A percentile compares a stretch with the other conserved stretches of the same genome.
Conservation (phyloP, 2,329 filamentous ascomycete genomes). For the Fusarium algeriense region DNA sequence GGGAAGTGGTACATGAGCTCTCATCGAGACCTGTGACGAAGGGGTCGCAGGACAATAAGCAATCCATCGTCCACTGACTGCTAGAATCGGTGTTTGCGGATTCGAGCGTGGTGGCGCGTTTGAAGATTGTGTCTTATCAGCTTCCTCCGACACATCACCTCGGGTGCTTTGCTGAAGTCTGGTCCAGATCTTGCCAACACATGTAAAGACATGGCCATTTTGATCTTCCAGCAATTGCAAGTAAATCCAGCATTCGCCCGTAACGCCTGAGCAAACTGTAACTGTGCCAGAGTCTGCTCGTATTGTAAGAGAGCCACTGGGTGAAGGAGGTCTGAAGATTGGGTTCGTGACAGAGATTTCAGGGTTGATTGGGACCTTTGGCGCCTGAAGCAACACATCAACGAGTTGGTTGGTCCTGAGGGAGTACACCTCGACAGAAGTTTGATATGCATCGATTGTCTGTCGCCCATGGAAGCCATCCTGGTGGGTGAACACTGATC, state of each 20-base stretch:
- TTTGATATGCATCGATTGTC: slow-evolving; percentile 78
- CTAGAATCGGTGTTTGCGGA: slow-evolving; percentile 73
- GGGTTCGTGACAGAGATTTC: slow-evolving; percentile 68
- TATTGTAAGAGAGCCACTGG: slow-evolving; percentile 79
- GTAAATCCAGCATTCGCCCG: slow-evolving; percentile 89
- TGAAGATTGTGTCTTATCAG: slow-evolving; percentile 55
- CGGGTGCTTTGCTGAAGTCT: slow-evolving; percentile 74
- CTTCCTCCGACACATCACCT: slow-evolving; percentile 61
- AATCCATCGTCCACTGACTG: slow-evolving; percentile 79
- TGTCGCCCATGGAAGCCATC: slow-evolving; percentile 53
- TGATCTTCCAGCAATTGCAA: slow-evolving; percentile 60
- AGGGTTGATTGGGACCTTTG: slow-evolving; percentile 70
- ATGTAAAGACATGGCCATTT: slow-evolving; percentile 66
- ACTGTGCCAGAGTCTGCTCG: slow-evolving; percentile 79
- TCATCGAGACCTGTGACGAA: slow-evolving; percentile 76
- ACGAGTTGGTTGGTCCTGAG: slow-evolving; percentile 79
- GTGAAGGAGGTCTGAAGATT: slow-evolving; percentile 75
- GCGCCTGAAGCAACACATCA: slow-evolving; percentile 78
- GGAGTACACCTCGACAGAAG: slow-evolving; percentile 89
- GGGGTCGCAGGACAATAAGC: slow-evolving; percentile 81
- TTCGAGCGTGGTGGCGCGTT: slow-evolving; percentile 56
- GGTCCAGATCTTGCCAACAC: slow-evolving; percentile 93
- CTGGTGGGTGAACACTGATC: slow-evolving; percentile 56
- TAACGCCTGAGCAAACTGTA: slow-evolving; percentile 81
- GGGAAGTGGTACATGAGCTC: slow-evolving; percentile 72